Conservation (phyloP, 164 flowering plant genomes). For the Magnolia officinalis region DNA sequence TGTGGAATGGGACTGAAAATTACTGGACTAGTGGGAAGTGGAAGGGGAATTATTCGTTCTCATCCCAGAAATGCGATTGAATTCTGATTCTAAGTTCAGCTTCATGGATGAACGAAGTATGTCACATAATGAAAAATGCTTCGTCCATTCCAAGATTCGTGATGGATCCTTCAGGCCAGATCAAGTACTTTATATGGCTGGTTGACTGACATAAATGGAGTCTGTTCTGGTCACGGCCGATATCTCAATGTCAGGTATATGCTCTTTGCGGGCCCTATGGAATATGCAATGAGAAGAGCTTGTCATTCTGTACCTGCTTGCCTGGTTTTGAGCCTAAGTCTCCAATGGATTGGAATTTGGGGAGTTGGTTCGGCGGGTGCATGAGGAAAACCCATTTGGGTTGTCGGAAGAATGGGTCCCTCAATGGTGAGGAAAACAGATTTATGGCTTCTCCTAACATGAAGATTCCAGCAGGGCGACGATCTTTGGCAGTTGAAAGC, state of each 20-base stretch:
- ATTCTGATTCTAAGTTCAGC: slow-evolving; percentile 2
- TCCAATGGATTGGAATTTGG: slow-evolving; percentile 6
- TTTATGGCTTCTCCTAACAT: neutral
- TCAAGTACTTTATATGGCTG: neutral
- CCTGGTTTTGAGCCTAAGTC: slow-evolving; percentile 10
- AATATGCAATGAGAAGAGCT: neutral
- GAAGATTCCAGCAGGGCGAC: neutral
- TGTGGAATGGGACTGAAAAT: neutral
- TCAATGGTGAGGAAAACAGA: neutral
- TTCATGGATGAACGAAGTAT: neutral
- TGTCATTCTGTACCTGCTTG: slow-evolving; percentile 6
- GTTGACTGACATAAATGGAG: neutral
- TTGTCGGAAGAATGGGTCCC: neutral
- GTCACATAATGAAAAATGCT: neutral
- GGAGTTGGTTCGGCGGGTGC: slow-evolving; percentile 11
- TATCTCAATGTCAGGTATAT: neutral
- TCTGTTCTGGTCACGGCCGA: neutral
- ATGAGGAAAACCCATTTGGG: neutral
- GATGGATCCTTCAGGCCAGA: neutral
- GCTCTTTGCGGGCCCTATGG: slow-evolving; percentile 4
- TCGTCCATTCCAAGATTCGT: neutral
- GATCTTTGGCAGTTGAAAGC: neutral
- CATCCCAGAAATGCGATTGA: slow-evolving; percentile 23
- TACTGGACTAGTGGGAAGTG: slow-evolving; percentile 3
- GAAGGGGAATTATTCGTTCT: slow-evolving; percentile 18